These are phyloP conservation scores for Wickerhamomyces rabaulensis DNA, from an alignment of 805 yeast genomes.

Conservation along the genomic window DNA sequence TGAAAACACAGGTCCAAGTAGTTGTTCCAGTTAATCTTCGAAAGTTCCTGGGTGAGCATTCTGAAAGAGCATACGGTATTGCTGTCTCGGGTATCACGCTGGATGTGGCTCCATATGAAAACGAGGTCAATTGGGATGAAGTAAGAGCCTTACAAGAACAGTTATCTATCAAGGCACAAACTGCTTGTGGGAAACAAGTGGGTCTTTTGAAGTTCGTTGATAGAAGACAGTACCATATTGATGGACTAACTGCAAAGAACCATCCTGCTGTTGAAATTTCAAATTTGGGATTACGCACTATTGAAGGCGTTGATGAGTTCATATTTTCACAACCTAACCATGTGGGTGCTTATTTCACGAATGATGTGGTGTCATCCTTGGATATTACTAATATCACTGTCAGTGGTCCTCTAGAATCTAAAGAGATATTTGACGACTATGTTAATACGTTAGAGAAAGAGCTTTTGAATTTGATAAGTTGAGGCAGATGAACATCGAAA, in stretches of 20 bases:
- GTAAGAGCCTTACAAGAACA: conserved; percentile 1
- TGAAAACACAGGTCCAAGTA: neutral
- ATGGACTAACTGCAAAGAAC: neutral
- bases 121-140: conserved; percentile 6
- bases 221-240: neutral
- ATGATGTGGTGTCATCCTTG: conserved; percentile 6
- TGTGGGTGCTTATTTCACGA: conserved; percentile 4
- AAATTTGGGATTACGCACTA: conserved; percentile 3
- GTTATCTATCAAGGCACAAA: neutral
- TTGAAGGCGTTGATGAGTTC: conserved; percentile 2
- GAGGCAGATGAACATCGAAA: too few species aligned
- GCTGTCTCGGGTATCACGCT: conserved; percentile 2
- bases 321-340: conserved; percentile 10
- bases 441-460: neutral
- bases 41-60: neutral
- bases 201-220: conserved; percentile 8
- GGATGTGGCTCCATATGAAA: neutral
- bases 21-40: conserved; percentile 8
- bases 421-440: neutral
- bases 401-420: conserved; percentile 2
- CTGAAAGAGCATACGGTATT: conserved; percentile 3
- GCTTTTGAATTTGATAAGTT: neutral
- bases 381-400: conserved; percentile 1
- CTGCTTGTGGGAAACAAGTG: conserved; percentile 1
- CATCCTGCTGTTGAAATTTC: conserved; percentile 5